These are phyloP conservation scores for Fusarium multiceps DNA, from an alignment of 2,329 filamentous ascomycete genomes.

Conservation along the genomic window DNA sequence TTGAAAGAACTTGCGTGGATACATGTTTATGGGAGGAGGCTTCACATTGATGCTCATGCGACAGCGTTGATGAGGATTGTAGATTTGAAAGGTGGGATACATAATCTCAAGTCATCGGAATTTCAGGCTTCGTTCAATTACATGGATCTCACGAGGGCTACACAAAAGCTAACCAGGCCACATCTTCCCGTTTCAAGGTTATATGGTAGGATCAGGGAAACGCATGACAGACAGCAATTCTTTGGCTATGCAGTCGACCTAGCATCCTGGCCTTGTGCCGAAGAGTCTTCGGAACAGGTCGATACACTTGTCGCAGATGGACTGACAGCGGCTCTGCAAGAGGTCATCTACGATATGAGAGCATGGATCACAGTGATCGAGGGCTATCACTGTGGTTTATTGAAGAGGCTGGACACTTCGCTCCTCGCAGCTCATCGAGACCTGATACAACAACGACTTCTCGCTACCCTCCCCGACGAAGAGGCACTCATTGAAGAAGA, in stretches of 20 bases:
- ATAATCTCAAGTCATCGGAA: not conserved
- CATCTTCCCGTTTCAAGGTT: not conserved
- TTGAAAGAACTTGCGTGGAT: conserved; percentile 11
- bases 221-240: not conserved
- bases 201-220: not conserved
- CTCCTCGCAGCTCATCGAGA: conserved; percentile 11
- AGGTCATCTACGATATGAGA: not conserved
- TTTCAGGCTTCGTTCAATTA: conserved; percentile 22
- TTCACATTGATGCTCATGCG: not conserved
- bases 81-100: conserved; percentile 2
- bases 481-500: not conserved
- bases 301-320: not conserved
- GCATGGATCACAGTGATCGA: not conserved
- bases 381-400: not conserved
- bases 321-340: not conserved
- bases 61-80: conserved; percentile 4
- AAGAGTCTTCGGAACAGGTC: not conserved
- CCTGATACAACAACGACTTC: conserved; percentile 6
- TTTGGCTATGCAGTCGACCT: not conserved
- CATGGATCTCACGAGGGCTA: conserved; percentile 11
- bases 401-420: not conserved
- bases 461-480: not conserved
- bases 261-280: fast-evolving
- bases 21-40: conserved; percentile 9
- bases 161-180: not conserved